Percentiles rank a stretch among this genome's conserved stretches.
phyloP scores from a whole-genome alignment of 2,329 filamentous ascomycete genomes.

The Periconia sp. region DNA sequence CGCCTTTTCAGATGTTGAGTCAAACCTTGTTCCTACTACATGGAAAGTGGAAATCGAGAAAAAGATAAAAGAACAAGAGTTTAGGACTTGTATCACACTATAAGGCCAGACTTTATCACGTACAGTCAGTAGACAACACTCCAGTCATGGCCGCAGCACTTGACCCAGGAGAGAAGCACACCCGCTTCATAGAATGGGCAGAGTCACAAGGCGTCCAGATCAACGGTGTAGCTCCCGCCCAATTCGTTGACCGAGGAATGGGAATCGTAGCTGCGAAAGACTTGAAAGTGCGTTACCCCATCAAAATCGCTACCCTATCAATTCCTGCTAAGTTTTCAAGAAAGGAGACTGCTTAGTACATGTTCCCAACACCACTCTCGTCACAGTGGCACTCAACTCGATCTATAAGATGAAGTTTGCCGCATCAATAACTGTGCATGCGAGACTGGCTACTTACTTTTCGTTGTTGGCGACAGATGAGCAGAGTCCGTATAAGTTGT shows the following conservation, averaged over 20 bases:
- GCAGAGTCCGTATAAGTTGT: slow-evolving; percentile 54
- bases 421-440: slow-evolving; percentile 64
- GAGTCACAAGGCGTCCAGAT: slow-evolving; percentile 64
- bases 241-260: slow-evolving; percentile 72
- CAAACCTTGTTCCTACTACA: not conserved
- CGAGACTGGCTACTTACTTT: slow-evolving; percentile 70
- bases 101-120: not conserved
- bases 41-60: no score
- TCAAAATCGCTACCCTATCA: not conserved
- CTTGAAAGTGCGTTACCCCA: slow-evolving; percentile 58
- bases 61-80: no score
- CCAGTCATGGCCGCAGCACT: slow-evolving; percentile 31
- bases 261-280: slow-evolving; percentile 72
- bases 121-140: not conserved
- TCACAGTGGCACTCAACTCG: slow-evolving; percentile 60
- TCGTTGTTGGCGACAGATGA: slow-evolving; percentile 48
- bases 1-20: slow-evolving; percentile 4
- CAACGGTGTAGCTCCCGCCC: slow-evolving; percentile 66
- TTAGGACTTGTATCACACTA: not conserved
- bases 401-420: slow-evolving; percentile 56
- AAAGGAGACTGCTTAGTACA: slow-evolving; percentile 63
- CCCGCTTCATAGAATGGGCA: slow-evolving; percentile 70
- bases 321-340: slow-evolving; percentile 43
- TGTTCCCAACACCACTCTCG: slow-evolving; percentile 64
- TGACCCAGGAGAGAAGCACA: slow-evolving; percentile 43